Percentiles rank a stretch among this genome's conserved stretches.
Evolutionary conservation across 805 yeast species (phyloP).

Genomic region (Lipomyces starkeyi): DNA sequence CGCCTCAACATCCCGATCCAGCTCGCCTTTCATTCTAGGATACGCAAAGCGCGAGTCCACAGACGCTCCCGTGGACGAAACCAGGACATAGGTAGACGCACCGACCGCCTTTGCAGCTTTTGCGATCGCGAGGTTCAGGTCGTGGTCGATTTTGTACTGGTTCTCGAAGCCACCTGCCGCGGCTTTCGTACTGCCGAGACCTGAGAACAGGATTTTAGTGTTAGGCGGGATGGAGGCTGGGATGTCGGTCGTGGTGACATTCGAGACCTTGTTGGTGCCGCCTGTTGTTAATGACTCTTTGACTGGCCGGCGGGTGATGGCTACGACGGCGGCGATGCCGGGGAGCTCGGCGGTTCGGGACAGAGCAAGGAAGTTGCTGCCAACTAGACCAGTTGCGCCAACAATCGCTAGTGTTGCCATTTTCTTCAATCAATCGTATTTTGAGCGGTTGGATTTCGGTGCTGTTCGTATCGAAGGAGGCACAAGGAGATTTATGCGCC

Average conservation of each 20-base stretch:
- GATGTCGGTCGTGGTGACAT: constrained; percentile 43
- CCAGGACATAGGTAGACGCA: constrained; percentile 67
- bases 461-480: not conserved
- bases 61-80: constrained; percentile 71
- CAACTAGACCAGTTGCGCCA: constrained; percentile 85
- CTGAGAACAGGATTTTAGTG: constrained; percentile 55
- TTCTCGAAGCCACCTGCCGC: constrained; percentile 73
- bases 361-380: constrained; percentile 60
- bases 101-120: constrained; percentile 75
- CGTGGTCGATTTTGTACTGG: constrained; percentile 76
- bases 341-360: constrained; percentile 47
- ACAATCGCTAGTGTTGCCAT: constrained; percentile 42
- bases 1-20: constrained; percentile 69
- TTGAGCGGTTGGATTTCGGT: not conserved
- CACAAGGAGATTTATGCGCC: not conserved
- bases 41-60: constrained; percentile 65
- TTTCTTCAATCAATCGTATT: not conserved
- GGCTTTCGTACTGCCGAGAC: constrained; percentile 75
- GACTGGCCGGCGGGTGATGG: constrained; percentile 31
- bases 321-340: constrained; percentile 53
- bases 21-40: constrained; percentile 70
- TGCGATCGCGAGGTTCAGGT: constrained; percentile 70
- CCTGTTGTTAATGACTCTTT: constrained; percentile 44
- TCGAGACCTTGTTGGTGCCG: constrained; percentile 57
- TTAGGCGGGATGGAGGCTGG: constrained; percentile 42